Base-by-base conservation (phyloP, 495 filamentous ascomycete genomes). In the Hyaloscypha variabilis region DNA sequence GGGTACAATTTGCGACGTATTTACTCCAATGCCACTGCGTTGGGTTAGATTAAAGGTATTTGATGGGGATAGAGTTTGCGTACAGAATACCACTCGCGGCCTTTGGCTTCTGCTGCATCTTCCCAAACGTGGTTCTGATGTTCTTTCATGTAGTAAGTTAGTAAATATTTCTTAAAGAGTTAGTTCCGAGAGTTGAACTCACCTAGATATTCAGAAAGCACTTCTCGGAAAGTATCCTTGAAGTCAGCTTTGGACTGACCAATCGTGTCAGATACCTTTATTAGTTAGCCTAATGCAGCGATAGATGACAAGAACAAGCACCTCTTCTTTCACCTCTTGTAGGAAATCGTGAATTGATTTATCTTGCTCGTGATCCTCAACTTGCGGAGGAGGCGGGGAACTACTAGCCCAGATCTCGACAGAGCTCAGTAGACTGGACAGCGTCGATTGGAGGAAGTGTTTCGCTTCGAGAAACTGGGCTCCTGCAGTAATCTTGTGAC, bases 381-480 rank as follows among this genome's bases (percentile, higher is more conserved):
- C 46, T 59, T 30, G 54, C 23, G 29, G 26, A 3, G 6, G 11
- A 59, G 34, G 36, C 26, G 54, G 3, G 29, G 54, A 34, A 50
- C n/a, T 42, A 25, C 34, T 59, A 34, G 63, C 52, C 61, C 69
- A 65, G 30, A 65, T 54, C 39, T 65, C 62, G 21, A 68, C 61
- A 30, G 67, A 72, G 25, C 60, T 71, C n/a, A 70, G 39, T 13
- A 72, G 58, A 58, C 58, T 62, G n/a, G 63, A 60, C 8, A 73
- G 63, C 30, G 57, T 59, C 13, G 70, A 64, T 57, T 66, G 59
- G 21, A 73, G 58, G 53, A 69, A 69, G 42, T 70, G 59, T 8
- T 68, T 72, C 8, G 67, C 70, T 29, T 69, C 70, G 14, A 62
- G 59, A 51, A 69, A 67, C 49, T 70, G 69, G 8, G 72, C 70